Evolutionary conservation across 2,329 filamentous ascomycete species (phyloP).

Genomic region (Stachybotrys chartarum): DNA sequence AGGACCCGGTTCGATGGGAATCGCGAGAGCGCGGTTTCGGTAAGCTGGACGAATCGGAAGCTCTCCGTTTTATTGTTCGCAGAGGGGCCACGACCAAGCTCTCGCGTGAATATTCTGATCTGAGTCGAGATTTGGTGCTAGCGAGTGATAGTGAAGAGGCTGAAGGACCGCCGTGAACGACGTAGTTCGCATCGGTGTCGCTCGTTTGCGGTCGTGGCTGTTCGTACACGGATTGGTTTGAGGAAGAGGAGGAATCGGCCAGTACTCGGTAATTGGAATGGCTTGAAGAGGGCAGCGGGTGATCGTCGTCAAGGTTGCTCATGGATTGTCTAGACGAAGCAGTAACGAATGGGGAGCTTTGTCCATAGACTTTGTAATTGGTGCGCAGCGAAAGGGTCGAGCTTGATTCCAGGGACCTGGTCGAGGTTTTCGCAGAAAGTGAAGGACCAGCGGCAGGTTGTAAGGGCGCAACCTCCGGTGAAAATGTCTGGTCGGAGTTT

Average conservation of each 20-base stretch:
- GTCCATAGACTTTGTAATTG: conserved; percentile 48
- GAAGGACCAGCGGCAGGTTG: conserved; percentile 10
- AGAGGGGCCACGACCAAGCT: conserved; percentile 53
- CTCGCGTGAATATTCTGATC: conserved; percentile 50
- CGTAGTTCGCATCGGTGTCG: conserved; percentile 44
- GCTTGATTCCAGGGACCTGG: conserved; percentile 22
- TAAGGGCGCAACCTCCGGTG: conserved; percentile 18
- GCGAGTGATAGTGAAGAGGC: conserved; percentile 33
- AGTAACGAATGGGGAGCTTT: conserved; percentile 29
- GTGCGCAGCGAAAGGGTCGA: conserved; percentile 42
- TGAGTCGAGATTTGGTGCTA: conserved; percentile 21
- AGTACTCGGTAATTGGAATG: conserved; percentile 45
- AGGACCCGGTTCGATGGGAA: conserved; percentile 43
- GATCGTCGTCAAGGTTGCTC: conserved; percentile 16
- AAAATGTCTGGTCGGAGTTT: conserved; percentile 16
- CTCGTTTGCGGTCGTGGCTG: conserved; percentile 25
- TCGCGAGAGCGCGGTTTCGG: conserved; percentile 45
- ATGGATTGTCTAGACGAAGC: neutral
- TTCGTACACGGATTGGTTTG: conserved; percentile 29
- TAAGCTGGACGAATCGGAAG: conserved; percentile 41
- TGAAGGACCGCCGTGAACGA: conserved; percentile 39
- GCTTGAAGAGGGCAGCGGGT: conserved; percentile 33
- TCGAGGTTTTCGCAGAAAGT: conserved; percentile 15
- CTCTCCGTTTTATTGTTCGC: conserved; percentile 36
- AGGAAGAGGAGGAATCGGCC: conserved; percentile 39